A percentile compares a stretch with the other conserved stretches of the same genome.
These are phyloP conservation scores for Cetraspora pellucida DNA, from an alignment of 192 early-diverging fungal species.

Conservation along the genomic window DNA sequence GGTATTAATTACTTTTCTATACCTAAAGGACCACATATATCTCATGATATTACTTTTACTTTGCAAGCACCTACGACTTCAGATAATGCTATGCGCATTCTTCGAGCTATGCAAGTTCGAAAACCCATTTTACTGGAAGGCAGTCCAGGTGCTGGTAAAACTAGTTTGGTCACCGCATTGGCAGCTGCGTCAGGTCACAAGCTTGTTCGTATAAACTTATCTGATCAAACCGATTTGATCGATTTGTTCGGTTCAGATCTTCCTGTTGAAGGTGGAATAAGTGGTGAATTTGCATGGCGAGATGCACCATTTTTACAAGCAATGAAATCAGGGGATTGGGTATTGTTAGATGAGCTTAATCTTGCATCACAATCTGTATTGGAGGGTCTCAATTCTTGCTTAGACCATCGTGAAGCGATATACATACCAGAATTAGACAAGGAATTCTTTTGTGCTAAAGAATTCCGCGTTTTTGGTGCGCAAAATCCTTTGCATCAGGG, in stretches of 20 bases:
- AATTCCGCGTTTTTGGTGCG: constrained; percentile 93
- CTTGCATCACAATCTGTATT: constrained; percentile 98
- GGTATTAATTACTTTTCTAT: constrained; percentile 85
- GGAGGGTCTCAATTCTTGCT: constrained; percentile 97
- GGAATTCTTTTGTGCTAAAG: constrained; percentile 74
- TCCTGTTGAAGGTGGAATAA: constrained; percentile 85
- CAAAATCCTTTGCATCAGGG: constrained; percentile 98
- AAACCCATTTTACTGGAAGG: constrained; percentile 96
- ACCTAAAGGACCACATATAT: constrained; percentile 56
- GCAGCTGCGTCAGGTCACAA: constrained; percentile 79
- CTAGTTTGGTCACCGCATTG: constrained; percentile 82
- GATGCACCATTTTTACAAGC: constrained; percentile 97
- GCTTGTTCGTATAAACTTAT: constrained; percentile 94
- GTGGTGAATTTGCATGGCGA: constrained; percentile 93
- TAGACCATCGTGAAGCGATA: constrained; percentile 94
- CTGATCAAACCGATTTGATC: constrained; percentile 98
- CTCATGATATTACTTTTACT: constrained; percentile 67
- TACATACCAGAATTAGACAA: constrained; percentile 96
- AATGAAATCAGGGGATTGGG: constrained; percentile 96
- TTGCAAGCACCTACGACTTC: constrained; percentile 90
- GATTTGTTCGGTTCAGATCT: constrained; percentile 98
- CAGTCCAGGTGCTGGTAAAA: constrained; percentile 97
- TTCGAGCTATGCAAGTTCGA: constrained; percentile 86
- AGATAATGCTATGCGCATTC: constrained; percentile 80
- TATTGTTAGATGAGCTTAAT: constrained; percentile 96